Conservation (phyloP, 345 rosid species). For the Euphorbia tirucalli region DNA sequence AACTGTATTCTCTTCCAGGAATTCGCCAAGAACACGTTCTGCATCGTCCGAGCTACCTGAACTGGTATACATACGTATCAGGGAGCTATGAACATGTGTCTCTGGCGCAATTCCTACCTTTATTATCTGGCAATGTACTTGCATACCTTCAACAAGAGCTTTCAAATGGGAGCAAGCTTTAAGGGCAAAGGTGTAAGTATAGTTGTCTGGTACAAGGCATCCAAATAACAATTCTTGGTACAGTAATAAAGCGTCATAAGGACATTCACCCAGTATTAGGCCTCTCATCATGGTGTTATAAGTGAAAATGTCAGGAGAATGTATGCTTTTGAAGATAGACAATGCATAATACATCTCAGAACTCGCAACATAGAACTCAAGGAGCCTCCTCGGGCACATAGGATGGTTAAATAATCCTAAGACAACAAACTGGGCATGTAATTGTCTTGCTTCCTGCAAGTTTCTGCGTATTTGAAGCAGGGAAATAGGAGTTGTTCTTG, state of each 20-base stretch:
- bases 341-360: not conserved
- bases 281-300: slow-evolving; percentile 13
- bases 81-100: slow-evolving; percentile 14
- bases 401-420: not conserved
- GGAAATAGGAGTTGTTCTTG: not conserved
- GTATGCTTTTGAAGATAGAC: slow-evolving; percentile 8
- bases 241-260: slow-evolving; percentile 10
- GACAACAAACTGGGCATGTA: slow-evolving; percentile 9
- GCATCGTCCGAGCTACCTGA: slow-evolving; percentile 9
- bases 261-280: slow-evolving; percentile 7
- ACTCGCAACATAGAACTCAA: not conserved
- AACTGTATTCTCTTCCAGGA: slow-evolving; percentile 11
- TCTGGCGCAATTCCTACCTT: slow-evolving; percentile 17
- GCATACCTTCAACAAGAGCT: slow-evolving; percentile 10
- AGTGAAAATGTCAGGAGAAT: slow-evolving; percentile 4
- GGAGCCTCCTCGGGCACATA: slow-evolving; percentile 5
- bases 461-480: slow-evolving; percentile 5
- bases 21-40: slow-evolving; percentile 12
- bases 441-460: slow-evolving; percentile 2
- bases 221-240: not conserved
- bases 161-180: slow-evolving; percentile 8
- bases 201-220: slow-evolving; percentile 12
- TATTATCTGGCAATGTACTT: slow-evolving; percentile 18
- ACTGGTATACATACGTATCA: slow-evolving; percentile 11
- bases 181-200: slow-evolving; percentile 12